Base-by-base conservation (phyloP, 352 stramenopile genomes). In the Phytophthora meadii region DNA sequence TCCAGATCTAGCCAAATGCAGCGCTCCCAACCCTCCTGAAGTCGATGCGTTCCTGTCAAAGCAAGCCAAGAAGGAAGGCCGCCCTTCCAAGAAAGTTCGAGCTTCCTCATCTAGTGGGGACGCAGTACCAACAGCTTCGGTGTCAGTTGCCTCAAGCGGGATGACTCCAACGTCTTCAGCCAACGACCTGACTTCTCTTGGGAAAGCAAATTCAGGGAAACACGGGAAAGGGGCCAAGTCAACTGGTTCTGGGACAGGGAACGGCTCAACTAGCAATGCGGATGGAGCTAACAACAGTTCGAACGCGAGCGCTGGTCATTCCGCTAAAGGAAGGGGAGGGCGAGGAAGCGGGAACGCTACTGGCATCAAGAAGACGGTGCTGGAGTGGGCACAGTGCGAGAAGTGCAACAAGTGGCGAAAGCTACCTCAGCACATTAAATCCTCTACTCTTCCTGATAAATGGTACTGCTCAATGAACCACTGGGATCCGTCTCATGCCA, bases 391-490 rank as follows among this genome's bases (percentile, higher is more conserved):
- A 0, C 90, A 98, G 69, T 99, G 97, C 74, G 97, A 99, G 56
- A 90, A 90, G 54, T 99, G 97, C 79, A 87, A 93, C 51, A 99
- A 99, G 72, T 99, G 97, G 97, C 91, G 97, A 45, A 96, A 98
- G 60, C 68, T 99, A 17, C 95, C 97, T 1, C 82, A 83, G 15
- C 82, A 90, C 64, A 93, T 98, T 47, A 93, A 98, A 61, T 91
- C 88, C 22, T 93, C 94, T 8, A 94, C 81, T 24, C 81, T 99
- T 12, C 96, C 96, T 5, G 93, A 98, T 65, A 90, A 97, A 60
- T 99, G 97, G 97, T 99, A 97, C 65, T 99, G 97, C 74, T 87
- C 91, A 17, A 92, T 99, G 82, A 99, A 99, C 72, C 84, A 90
- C 28, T 98, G 94, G 85, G 95, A 98, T 68, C 66, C 82, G n/a